A percentile compares a stretch with the other conserved stretches of the same genome.
phyloP scores from a whole-genome alignment of 441 rosid genomes.

The Bocquillonia castaneifolia region DNA sequence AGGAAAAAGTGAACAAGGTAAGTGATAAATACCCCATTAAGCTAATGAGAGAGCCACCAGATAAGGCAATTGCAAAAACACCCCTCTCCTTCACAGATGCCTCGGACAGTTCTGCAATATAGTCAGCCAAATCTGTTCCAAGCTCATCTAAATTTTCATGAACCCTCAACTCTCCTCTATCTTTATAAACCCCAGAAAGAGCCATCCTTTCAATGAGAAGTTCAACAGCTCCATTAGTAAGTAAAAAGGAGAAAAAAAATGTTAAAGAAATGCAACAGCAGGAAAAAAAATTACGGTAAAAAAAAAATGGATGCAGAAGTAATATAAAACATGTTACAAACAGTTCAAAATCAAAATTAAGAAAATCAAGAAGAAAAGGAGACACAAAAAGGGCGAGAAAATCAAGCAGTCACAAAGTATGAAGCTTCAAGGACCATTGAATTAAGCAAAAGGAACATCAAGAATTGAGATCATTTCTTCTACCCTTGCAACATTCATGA shows the following conservation, averaged over 20 bases:
- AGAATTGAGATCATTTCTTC: slow-evolving; percentile 6
- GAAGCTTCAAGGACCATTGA: not conserved
- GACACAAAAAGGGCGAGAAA: not conserved
- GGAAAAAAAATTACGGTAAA: slow-evolving; percentile 12
- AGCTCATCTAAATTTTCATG: slow-evolving; percentile 73
- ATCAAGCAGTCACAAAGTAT: not conserved
- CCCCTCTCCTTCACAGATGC: slow-evolving; percentile 81
- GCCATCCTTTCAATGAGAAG: slow-evolving; percentile 45
- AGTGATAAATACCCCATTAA: slow-evolving; percentile 58
- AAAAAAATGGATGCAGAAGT: not conserved
- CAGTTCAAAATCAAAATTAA: not conserved
- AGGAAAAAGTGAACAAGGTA: slow-evolving; percentile 16
- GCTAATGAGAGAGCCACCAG: slow-evolving; percentile 81
- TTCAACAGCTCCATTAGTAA: slow-evolving; percentile 24
- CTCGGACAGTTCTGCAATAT: slow-evolving; percentile 78
- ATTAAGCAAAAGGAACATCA: not conserved
- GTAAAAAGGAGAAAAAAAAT: too few species aligned
- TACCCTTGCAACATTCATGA: not conserved
- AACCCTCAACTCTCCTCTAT: slow-evolving; percentile 68
- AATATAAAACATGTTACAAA: not conserved
- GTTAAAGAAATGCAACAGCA: slow-evolving; percentile 20
- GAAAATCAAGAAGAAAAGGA: not conserved
- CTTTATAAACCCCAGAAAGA: slow-evolving; percentile 44
- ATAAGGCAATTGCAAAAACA: slow-evolving; percentile 71
- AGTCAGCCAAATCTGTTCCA: slow-evolving; percentile 72